Percentiles rank a stretch among this genome's conserved stretches.
Evolutionary conservation across 495 filamentous ascomycete species (phyloP).

Genomic region (Aspergillus leporis): DNA sequence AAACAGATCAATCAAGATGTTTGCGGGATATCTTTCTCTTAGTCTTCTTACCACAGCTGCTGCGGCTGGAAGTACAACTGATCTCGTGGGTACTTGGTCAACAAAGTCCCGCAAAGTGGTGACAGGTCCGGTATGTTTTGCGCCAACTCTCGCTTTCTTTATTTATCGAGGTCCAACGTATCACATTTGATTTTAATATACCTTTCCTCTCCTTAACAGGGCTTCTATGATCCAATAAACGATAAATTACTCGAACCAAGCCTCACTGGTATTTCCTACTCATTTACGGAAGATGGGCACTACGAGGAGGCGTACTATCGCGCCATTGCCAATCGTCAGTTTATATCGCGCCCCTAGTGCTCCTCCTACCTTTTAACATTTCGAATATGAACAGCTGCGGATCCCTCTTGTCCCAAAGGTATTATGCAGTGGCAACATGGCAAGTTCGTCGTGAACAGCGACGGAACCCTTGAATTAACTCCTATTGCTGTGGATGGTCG

Average conservation of each 20-base stretch:
- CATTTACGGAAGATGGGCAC: slow-evolving; percentile 70
- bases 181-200: background rate
- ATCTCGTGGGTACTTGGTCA: slow-evolving; percentile 74
- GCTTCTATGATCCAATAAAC: slow-evolving; percentile 71
- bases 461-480: slow-evolving; percentile 59
- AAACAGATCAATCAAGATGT: slow-evolving; percentile 12
- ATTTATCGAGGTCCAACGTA: background rate
- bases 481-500: slow-evolving; percentile 72
- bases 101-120: slow-evolving; percentile 72
- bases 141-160: background rate
- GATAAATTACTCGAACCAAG: slow-evolving; percentile 69
- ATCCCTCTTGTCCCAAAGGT: slow-evolving; percentile 65
- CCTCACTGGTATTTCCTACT: slow-evolving; percentile 78
- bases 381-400: slow-evolving; percentile 46
- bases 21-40: slow-evolving; percentile 18
- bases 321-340: slow-evolving; percentile 72
- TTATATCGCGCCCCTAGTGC: background rate
- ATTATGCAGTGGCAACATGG: slow-evolving; percentile 84
- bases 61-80: slow-evolving; percentile 34
- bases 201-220: slow-evolving; percentile 40
- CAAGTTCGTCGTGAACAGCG: slow-evolving; percentile 51
- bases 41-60: slow-evolving; percentile 29
- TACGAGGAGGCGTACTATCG: slow-evolving; percentile 77
- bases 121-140: slow-evolving; percentile 65
- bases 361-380: background rate